Base-by-base conservation (phyloP, 2,329 filamentous ascomycete species). In the Fusarium secorum region DNA sequence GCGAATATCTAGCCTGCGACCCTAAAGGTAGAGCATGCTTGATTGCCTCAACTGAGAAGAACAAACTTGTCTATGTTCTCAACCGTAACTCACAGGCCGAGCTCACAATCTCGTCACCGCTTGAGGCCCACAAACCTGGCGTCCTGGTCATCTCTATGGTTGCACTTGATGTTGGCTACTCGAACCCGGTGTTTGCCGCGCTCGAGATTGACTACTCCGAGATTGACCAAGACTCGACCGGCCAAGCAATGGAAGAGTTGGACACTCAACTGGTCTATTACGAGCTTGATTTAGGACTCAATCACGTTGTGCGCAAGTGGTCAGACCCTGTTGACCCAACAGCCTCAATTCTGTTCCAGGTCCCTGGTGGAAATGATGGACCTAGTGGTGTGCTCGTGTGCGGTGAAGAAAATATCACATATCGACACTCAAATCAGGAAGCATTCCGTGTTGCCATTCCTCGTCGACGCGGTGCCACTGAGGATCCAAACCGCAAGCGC, bases 21-120 rank as follows among this genome's bases (percentile, higher is more conserved):
- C 96, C 96, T 32, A 97, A 97, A 81, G 96, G 96, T 60, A 90
- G 96, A 83, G 97, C 97, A 60, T 97, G 95, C 78, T 87, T 99
- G 79, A 93, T 98, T 68, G 94, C 96, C 14, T 95, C 95, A 9
- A 88, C 95, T 60, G 97, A 99, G 84, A 99, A 99, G 88, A 99
- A 98, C 85, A 99, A 99, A 85, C 91, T 99, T 61, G 96, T 99
- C 74, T 99, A 99, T 82, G 95, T 99, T 77, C 87, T 99, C 74
- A 98, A 98, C 81, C 91, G 97, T 72, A 97, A 97, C 82, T 89
- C 94, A 6, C 94, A 98, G 81, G 95, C 95, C 22, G 93, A 97
- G 80, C 89, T 99, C 76, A 97, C 95, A 42, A 99, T 99, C 54
- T 99, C 96, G 9, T 99, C 96, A 18, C 96, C 96, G 1, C 87